Base-by-base conservation (phyloP, 176 grass and related monocot genomes). In the Bonia amplexicaulis region DNA sequence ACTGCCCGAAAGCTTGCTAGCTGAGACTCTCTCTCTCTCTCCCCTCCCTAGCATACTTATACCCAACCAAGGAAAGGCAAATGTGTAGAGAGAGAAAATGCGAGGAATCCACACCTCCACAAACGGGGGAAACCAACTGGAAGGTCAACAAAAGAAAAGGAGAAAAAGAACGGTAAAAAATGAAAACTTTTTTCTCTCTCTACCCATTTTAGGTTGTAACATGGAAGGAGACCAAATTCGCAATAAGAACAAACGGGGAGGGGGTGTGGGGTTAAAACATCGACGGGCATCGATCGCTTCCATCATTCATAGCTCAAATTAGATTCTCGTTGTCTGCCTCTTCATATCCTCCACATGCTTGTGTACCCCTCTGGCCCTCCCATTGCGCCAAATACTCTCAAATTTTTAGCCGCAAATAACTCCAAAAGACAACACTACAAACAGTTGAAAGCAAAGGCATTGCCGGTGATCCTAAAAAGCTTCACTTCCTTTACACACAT, bases 271-370 rank as follows among this genome's bases (percentile, higher is more conserved):
- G 85, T 69, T 87, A 95, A 92, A 96, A 74, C 85, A 90, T 96
- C 88, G 96, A 94, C 91, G 89, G 82, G 87, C 88, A 92, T 74
- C 87, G 70, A 91, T 93, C 91, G 82, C 90, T 78, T 92, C 91
- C 88, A 99, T 93, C 91, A 98, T 90, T 88, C 93, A 86, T 90
- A 84, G 88, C 91, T 84, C 82, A 86, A 88, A 73, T 91, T 92
- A 99, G 96, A 99, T 99, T 99, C 93, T 88, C 88, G 88, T 83
- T 96, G 96, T 99, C 96, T 96, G 93, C 91, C 90, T 80, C 87
- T 88, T 90, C 60, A 88, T 90, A 94, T 89, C 85, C 45, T 78
- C 86, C 96, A 96, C 96, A 96, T 99, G 93, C 80, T 78, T 80
- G 84, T 99, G 91, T 88, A 71, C 69, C 78, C 86, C 67, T 57